Evolutionary conservation across 1,284 basidiomycete genomes (phyloP).

Genomic region (Trametes versicolor): DNA sequence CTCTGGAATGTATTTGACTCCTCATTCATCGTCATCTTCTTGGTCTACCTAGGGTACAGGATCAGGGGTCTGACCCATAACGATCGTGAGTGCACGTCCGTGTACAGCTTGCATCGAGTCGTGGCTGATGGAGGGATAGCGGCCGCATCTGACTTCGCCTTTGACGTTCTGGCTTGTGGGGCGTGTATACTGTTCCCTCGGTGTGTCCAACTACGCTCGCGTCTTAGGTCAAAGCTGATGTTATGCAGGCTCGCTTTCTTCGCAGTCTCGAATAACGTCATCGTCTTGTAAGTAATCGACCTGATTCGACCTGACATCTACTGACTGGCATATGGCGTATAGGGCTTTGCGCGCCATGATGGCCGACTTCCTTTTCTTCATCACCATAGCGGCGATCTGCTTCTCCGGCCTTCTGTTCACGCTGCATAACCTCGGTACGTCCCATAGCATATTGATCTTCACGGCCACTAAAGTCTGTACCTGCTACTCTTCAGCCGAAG

Average conservation of each 20-base stretch:
- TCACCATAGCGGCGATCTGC: constrained; percentile 82
- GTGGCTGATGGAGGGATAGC: constrained; percentile 44
- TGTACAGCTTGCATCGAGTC: background rate
- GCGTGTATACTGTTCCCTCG: constrained; percentile 91
- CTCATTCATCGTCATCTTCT: constrained; percentile 77
- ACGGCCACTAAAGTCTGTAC: background rate
- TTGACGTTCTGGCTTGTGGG: constrained; percentile 86
- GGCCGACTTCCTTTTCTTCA: constrained; percentile 86
- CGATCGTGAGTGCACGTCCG: constrained; percentile 56
- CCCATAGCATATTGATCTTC: background rate
- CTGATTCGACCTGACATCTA: constrained; percentile 16
- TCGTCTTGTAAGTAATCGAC: constrained; percentile 70
- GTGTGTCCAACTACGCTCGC: constrained; percentile 44
- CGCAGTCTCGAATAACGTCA: constrained; percentile 83
- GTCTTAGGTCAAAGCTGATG: constrained; percentile 5
- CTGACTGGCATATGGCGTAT: constrained; percentile 12
- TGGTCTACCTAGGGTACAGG: constrained; percentile 74
- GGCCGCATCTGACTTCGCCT: constrained; percentile 72
- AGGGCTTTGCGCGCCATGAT: constrained; percentile 83
- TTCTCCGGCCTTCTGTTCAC: constrained; percentile 91
- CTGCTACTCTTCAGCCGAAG: constrained; percentile 47
- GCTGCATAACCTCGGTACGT: constrained; percentile 77
- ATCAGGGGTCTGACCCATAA: constrained; percentile 67
- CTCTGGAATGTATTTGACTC: constrained; percentile 93
- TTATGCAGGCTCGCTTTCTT: constrained; percentile 80